Evolutionary conservation across 164 flowering plant genomes (phyloP), one percentile per base, ranked within the genome.

Genomic region (Euptelea pleiosperma): DNA sequence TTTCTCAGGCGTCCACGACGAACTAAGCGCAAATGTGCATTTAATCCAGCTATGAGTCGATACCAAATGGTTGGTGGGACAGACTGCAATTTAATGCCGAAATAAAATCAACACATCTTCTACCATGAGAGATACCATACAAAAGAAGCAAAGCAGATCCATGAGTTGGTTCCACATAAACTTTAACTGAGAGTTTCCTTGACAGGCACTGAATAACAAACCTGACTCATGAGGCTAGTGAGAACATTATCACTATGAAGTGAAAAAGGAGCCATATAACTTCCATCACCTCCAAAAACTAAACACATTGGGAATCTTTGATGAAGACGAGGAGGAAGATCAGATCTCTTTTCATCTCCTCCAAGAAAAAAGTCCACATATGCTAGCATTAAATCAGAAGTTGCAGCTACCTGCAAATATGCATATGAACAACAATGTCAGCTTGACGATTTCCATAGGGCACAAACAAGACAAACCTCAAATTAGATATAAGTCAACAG

Each of bases 221-320:
- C 98, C 91, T 93, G 97, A 68, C 97, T 83, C 85, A 93, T 77
- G 34, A 93, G 84, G 78, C 85, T 82, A 35, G 96, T 93, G 47
- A 90, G 65, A 45, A 87, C 79, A 63, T 86, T 86, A 54, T 93
- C 98, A 68, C 77, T 93, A 33, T 86, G 89, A 67, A 93, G 86
- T 47, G 78, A 80, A 73, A 87, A 93, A 64, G 96, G 96, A 67
- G 86, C 80, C 90, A 90, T 86, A 82, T 87, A 93, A 72, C 89
- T 86, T 71, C 98, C 98, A 76, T 90, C 84, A 53, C 98, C 98
- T n/a, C 96, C 98, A 75, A 89, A 90, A 30, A 82, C 58, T 50
- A 93, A 49, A 35, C 78, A 71, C 80, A 93, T 60, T 4, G 98
- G 98, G 58, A 82, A 76, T 63, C 96, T 77, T 66, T 93, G 96